phyloP scores from a whole-genome alignment of 2,329 filamentous ascomycete species.

The Diatrype stigma region DNA sequence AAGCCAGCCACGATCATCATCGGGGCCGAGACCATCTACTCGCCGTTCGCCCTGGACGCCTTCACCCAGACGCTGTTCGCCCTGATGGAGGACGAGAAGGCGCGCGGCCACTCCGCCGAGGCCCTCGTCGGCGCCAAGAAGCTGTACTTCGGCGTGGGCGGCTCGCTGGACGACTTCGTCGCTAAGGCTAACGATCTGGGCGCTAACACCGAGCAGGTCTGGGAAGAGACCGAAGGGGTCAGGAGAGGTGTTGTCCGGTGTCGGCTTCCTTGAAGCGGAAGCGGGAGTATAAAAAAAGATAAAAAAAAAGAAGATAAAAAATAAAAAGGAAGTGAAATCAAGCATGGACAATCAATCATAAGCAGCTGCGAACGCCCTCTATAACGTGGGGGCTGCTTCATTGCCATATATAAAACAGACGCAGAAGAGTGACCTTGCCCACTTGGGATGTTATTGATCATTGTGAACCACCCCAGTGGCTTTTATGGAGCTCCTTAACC shows the following conservation, averaged over 20 bases:
- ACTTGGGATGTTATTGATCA: no score
- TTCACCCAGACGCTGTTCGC: constrained; percentile 65
- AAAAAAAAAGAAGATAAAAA: background rate
- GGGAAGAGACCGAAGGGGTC: constrained; percentile 59
- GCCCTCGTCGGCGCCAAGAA: constrained; percentile 72
- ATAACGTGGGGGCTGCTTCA: no score
- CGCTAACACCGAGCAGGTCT: constrained; percentile 43
- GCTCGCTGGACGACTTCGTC: constrained; percentile 73
- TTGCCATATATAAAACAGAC: no score
- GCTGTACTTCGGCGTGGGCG: constrained; percentile 81
- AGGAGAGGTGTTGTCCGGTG: constrained; percentile 57
- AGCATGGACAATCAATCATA: no score
- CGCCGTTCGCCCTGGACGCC: constrained; percentile 62
- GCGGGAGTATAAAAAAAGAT: background rate
- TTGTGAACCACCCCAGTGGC: no score
- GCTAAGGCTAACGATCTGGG: constrained; percentile 46
- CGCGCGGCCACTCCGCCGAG: constrained; percentile 42
- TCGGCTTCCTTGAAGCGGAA: constrained; percentile 25
- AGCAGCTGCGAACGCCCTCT: no score
- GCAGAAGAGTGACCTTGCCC: no score
- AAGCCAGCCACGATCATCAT: constrained; percentile 52
- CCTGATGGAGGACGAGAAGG: constrained; percentile 36
- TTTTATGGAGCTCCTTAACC: no score
- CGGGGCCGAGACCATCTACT: constrained; percentile 81
- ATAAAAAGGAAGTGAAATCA: background rate